Base-by-base conservation (phyloP, 2,329 filamentous ascomycete genomes). In the Tolypocladium guangdongense region DNA sequence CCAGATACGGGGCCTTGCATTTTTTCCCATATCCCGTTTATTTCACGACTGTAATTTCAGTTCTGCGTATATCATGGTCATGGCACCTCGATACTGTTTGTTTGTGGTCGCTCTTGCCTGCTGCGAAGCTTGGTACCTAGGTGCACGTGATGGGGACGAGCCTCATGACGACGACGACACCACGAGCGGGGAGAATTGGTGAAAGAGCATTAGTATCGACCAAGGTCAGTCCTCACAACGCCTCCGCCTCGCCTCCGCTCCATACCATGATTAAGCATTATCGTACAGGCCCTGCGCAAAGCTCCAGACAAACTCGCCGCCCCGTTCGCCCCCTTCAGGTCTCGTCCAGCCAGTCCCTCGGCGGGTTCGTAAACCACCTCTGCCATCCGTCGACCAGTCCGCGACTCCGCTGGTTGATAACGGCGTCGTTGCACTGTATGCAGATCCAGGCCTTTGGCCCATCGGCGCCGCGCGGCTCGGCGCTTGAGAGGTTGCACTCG, bases 371-470 rank as follows among this genome's bases (percentile, higher is more conserved):
- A n/a, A 43, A 48, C 46, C 51, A 49, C 18, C 11, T 14, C 36
- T 49, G 32, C 43, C 43, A 52, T 2, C 50, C 50, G 6, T 30
- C 14, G 18, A 51, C 50, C 32, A 48, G 35, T 4, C 32, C 32
- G 18, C 32, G 41, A 11, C 16, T 35, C 1, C 18, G 33, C 43
- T 41, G 43, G 43, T 50, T 46, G 52, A 54, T 18, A 16, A 52
- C 52, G 46, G 50, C 50, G 22, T 60, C 61, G 39, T 56, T 62
- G 56, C 71, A 74, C 6, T 58, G 59, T 46, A 70, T 52, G 54
- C 71, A 74, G 8, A 59, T 55, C 61, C 66, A 74, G 1, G 62
- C 58, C 7, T 60, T 46, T 20, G 43, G 43, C 11, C 43, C 27
- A 2, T 32, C 27, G 18, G 43, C 43, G 18, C 43, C 41, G 16